Percentiles rank a stretch among this genome's conserved stretches.
phyloP scores from a whole-genome alignment of 108 stramenopile genomes.

The Nitzschia inconspicua region DNA sequence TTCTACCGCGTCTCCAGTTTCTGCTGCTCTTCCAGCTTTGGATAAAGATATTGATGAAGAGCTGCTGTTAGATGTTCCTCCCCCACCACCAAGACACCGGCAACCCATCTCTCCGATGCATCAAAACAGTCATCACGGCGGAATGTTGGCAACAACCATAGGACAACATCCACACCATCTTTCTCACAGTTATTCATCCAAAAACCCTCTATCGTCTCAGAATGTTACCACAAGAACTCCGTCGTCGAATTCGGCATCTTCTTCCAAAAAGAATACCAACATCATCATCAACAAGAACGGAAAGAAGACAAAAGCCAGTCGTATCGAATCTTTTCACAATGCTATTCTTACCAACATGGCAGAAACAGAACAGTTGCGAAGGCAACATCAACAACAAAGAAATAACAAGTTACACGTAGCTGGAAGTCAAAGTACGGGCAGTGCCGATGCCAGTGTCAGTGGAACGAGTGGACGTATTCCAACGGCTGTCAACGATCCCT shows the following conservation, averaged over 20 bases:
- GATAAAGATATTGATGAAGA: not conserved
- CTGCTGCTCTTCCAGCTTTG: not conserved
- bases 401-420: not conserved
- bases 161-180: not conserved
- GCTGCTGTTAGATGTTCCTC: not conserved
- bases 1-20: not conserved
- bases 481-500: not conserved
- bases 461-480: no score
- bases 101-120: not conserved
- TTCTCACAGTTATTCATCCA: no score
- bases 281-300: not conserved
- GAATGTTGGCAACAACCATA: not conserved
- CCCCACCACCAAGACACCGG: not conserved
- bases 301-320: not conserved
- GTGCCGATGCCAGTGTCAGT: not conserved
- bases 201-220: no score
- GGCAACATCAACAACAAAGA: not conserved
- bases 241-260: no score
- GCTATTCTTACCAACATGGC: constrained; percentile 3
- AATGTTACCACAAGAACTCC: no score
- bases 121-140: not conserved
- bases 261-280: not conserved
- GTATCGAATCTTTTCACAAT: not conserved
- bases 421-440: not conserved
- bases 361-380: not conserved